A percentile compares a stretch with the other conserved stretches of the same genome.
Conservation (phyloP, 2,329 filamentous ascomycete genomes). For the Keithomyces neogunnii region DNA sequence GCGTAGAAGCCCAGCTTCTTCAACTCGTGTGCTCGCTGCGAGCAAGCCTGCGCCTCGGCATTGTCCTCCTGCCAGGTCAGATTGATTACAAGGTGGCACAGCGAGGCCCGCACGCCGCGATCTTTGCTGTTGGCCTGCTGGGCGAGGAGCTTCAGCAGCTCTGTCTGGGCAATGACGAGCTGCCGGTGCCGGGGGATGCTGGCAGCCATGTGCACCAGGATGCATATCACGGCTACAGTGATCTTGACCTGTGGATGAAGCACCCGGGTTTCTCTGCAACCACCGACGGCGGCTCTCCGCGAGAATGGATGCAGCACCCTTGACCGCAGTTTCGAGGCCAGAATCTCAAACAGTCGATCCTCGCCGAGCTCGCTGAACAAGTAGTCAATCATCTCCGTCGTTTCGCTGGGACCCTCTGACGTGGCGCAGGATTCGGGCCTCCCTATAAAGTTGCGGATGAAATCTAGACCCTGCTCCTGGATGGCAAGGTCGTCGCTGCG, state of each 20-base stretch:
- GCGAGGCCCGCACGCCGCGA: constrained; percentile 64
- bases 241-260: constrained; percentile 59
- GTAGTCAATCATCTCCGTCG: constrained; percentile 73
- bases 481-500: constrained; percentile 74
- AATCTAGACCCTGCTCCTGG: constrained; percentile 83
- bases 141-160: constrained; percentile 64
- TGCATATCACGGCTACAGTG: constrained; percentile 67
- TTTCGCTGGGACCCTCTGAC: constrained; percentile 41
- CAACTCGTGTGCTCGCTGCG: constrained; percentile 59
- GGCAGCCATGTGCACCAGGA: constrained; percentile 83
- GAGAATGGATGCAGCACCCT: constrained; percentile 46
- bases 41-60: constrained; percentile 55
- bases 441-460: constrained; percentile 83
- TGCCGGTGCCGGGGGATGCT: constrained; percentile 71
- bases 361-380: constrained; percentile 69
- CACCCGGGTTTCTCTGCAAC: constrained; percentile 35
- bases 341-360: constrained; percentile 69
- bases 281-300: constrained; percentile 26
- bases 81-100: constrained; percentile 81
- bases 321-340: constrained; percentile 68
- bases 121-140: constrained; percentile 67
- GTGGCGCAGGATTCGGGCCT: constrained; percentile 41
- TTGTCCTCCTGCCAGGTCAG: constrained; percentile 75
- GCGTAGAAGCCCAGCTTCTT: constrained; percentile 62
- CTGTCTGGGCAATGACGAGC: constrained; percentile 66